phyloP scores from a whole-genome alignment of 352 stramenopile genomes.

The Phytophthora sp. region DNA sequence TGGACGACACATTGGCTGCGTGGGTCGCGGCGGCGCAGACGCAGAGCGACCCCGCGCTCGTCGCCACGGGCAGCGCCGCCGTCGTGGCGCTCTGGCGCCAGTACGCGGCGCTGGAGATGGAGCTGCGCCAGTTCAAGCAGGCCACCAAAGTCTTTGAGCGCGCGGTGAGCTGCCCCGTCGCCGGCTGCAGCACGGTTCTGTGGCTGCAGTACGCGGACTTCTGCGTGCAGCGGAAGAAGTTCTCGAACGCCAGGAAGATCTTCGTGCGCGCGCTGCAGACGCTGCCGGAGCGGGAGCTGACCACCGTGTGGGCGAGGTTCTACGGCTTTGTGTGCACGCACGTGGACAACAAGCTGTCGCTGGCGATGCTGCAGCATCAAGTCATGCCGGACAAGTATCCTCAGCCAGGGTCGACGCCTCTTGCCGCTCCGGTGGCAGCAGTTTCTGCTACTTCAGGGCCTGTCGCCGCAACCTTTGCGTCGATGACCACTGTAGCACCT shows the following conservation, averaged over 20 bases:
- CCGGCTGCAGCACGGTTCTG: slow-evolving; percentile 34
- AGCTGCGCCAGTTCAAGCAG: slow-evolving; percentile 85
- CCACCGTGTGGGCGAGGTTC: slow-evolving; percentile 55
- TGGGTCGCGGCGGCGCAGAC: slow-evolving; percentile 40
- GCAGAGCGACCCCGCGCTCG: slow-evolving; percentile 12
- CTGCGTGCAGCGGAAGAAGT: slow-evolving; percentile 76
- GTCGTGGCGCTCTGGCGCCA: slow-evolving; percentile 55
- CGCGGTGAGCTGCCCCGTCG: slow-evolving; percentile 58
- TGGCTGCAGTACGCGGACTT: slow-evolving; percentile 80
- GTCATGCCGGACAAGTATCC: slow-evolving; percentile 48
- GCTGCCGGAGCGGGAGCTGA: slow-evolving; percentile 46
- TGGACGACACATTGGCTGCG: slow-evolving; percentile 53
- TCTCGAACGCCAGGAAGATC: slow-evolving; percentile 78
- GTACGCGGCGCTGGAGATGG: slow-evolving; percentile 83
- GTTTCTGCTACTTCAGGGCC: slow-evolving; percentile 2
- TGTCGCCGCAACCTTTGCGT: not conserved
- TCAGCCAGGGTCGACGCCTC: slow-evolving; percentile 13
- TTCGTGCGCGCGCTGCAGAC: slow-evolving; percentile 64
- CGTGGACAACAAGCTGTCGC: slow-evolving; percentile 59
- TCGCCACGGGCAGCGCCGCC: slow-evolving; percentile 19
- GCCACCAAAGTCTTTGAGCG: slow-evolving; percentile 81
- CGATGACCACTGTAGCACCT: not conserved
- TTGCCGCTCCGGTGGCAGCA: not conserved
- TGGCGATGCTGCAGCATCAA: slow-evolving; percentile 64
- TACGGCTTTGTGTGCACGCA: slow-evolving; percentile 69